Conservation (phyloP, 2,329 filamentous ascomycete species). For the Nothophoma quercina region DNA sequence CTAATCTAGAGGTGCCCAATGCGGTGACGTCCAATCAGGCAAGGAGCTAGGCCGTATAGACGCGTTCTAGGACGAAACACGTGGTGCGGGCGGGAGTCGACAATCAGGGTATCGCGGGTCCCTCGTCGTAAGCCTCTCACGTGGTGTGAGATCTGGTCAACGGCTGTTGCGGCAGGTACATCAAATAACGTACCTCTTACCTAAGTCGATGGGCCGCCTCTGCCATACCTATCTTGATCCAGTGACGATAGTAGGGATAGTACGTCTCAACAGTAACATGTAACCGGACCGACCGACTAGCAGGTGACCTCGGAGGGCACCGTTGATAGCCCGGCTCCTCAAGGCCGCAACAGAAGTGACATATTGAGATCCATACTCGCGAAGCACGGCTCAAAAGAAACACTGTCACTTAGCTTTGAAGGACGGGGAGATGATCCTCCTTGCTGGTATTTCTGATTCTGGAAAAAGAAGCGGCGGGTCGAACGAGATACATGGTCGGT, state of each 20-base stretch:
- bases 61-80: not conserved
- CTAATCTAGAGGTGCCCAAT: not conserved
- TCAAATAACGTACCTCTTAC: not conserved
- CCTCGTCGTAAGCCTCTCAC: slow-evolving; percentile 4
- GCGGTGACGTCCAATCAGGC: not conserved
- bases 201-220: not conserved
- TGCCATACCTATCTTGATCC: not conserved
- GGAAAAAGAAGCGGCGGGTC: not conserved
- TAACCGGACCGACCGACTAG: not conserved
- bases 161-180: not conserved
- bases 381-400: not conserved
- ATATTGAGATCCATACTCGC: not conserved
- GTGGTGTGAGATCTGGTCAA: not conserved
- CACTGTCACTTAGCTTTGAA: not conserved
- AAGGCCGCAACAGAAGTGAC: not conserved
- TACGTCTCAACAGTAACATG: not conserved
- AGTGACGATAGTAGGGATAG: not conserved
- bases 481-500: not conserved
- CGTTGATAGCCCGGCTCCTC: not conserved
- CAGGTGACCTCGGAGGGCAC: not conserved
- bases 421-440: too few relatives aligned
- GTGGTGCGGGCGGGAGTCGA: not conserved
- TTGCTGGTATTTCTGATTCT: too few relatives aligned
- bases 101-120: not conserved
- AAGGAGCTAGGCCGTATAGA: not conserved